Percentiles rank a stretch among this genome's conserved stretches.
phyloP scores from a whole-genome alignment of 2,329 filamentous ascomycete genomes.

The Eutypella sp. region DNA sequence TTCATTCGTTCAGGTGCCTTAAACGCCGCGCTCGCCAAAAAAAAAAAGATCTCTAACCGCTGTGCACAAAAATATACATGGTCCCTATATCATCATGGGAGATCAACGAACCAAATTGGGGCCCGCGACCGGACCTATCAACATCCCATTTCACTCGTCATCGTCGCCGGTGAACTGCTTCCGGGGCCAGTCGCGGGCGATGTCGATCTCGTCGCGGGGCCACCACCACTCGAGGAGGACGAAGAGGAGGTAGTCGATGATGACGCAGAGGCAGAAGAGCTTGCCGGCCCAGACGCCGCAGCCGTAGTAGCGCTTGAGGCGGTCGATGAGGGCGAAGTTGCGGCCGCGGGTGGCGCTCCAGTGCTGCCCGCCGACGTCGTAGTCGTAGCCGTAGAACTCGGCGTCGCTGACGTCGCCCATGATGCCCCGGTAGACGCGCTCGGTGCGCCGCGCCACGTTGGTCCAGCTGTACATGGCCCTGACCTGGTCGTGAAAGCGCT shows the following conservation, averaged over 20 bases:
- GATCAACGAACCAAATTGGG: too few species aligned
- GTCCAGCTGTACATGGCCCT: constrained; percentile 99
- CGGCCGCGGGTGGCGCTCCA: constrained; percentile 69
- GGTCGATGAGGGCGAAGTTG: constrained; percentile 89
- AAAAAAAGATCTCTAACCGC: not conserved
- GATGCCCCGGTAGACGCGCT: constrained; percentile 92
- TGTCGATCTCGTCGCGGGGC: constrained; percentile 79
- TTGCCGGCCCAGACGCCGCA: constrained; percentile 99
- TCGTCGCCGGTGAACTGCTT: constrained; percentile 44
- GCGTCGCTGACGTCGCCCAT: constrained; percentile 78
- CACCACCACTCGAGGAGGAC: constrained; percentile 83
- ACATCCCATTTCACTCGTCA: constrained; percentile 14
- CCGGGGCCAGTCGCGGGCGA: constrained; percentile 86
- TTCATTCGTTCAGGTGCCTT: not conserved
- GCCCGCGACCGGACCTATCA: too few species aligned
- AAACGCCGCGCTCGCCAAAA: not conserved
- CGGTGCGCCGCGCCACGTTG: constrained; percentile 88
- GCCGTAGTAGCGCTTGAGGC: constrained; percentile 93
- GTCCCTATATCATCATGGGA: too few species aligned
- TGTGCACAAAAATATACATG: not conserved
- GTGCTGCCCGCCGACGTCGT: constrained; percentile 49
- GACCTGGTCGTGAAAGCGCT: constrained; percentile 93
- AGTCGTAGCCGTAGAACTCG: constrained; percentile 82
- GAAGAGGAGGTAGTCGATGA: constrained; percentile 90
- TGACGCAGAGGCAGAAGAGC: constrained; percentile 88